Percentiles rank a stretch among this genome's conserved stretches.
Evolutionary conservation across 106 monocot genomes (phyloP).

Genomic region (Gastrodia elata): DNA sequence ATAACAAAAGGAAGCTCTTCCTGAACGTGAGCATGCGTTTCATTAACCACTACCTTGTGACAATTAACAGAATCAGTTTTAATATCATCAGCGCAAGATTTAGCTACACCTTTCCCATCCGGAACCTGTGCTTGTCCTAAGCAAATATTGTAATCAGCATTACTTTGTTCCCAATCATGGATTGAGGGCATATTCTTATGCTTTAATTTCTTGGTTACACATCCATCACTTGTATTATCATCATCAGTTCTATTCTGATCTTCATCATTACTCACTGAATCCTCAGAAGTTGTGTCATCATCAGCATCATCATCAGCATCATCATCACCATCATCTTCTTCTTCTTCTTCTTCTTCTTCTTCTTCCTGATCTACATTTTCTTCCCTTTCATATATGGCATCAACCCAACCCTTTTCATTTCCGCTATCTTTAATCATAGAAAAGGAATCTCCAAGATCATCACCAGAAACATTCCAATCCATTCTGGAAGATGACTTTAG

Average conservation of each 20-base stretch:
- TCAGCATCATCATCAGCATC: conserved; percentile 15
- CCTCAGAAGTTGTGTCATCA: conserved; percentile 26
- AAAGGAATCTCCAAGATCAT: conserved; percentile 92
- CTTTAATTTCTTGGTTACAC: conserved; percentile 12
- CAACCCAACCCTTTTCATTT: conserved; percentile 54
- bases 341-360: conserved; percentile 34
- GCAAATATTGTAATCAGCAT: conserved; percentile 53
- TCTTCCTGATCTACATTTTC: conserved; percentile 19
- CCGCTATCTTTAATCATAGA: conserved; percentile 17
- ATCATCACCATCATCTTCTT: conserved; percentile 19
- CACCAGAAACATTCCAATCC: conserved; percentile 61
- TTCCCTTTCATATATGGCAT: conserved; percentile 46
- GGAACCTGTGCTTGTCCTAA: conserved; percentile 25
- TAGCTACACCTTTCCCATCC: conserved; percentile 23
- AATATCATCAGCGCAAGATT: conserved; percentile 3
- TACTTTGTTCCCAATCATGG: conserved; percentile 91
- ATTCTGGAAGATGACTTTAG: conserved; percentile 20
- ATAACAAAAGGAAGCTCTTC: conserved; percentile 79
- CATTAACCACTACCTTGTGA: conserved; percentile 15
- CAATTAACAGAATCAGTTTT: not conserved
- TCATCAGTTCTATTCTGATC: conserved; percentile 11
- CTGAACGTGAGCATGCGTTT: conserved; percentile 12
- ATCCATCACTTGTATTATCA: conserved; percentile 22
- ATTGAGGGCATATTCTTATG: conserved; percentile 18
- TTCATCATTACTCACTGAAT: conserved; percentile 81